Percentiles rank a stretch among this genome's conserved stretches.
Conservation (phyloP, 371 early-diverging fungal species). For the Mortierella sp. region DNA sequence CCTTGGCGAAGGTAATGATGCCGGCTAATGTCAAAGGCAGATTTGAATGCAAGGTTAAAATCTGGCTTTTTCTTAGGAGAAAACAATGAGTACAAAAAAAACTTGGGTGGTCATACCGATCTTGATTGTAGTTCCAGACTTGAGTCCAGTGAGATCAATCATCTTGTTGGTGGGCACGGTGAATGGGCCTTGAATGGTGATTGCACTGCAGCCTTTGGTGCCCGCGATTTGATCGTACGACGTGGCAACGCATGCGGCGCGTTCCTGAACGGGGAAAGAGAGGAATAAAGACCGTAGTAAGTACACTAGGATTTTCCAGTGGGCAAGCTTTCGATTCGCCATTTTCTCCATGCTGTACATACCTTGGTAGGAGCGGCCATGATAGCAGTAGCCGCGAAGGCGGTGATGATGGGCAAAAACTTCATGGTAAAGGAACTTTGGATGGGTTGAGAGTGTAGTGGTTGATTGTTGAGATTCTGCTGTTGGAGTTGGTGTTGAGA, state of each 20-base stretch:
- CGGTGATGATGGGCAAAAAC: slow-evolving; percentile 15
- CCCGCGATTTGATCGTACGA: slow-evolving; percentile 30
- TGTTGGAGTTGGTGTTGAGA: background rate
- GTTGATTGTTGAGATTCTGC: background rate
- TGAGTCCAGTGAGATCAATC: slow-evolving; percentile 46
- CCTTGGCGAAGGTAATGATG: slow-evolving; percentile 41
- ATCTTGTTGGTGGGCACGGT: slow-evolving; percentile 47
- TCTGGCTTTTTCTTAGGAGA: background rate
- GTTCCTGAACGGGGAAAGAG: slow-evolving; percentile 9
- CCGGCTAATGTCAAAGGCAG: slow-evolving; percentile 23
- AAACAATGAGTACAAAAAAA: slow-evolving; percentile 1
- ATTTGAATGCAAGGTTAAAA: slow-evolving; percentile 14
- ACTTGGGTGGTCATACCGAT: slow-evolving; percentile 20
- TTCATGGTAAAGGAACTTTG: slow-evolving; percentile 7
- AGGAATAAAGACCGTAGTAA: background rate
- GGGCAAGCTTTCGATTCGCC: background rate
- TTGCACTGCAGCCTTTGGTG: slow-evolving; percentile 26
- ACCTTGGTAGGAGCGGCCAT: slow-evolving; percentile 25
- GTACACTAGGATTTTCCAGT: background rate
- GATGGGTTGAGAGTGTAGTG: background rate
- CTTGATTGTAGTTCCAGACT: slow-evolving; percentile 39
- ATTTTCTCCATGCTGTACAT: background rate
- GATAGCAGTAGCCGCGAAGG: slow-evolving; percentile 17
- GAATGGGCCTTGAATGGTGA: slow-evolving; percentile 47
- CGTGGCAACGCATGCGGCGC: slow-evolving; percentile 21